Conservation (phyloP, 768 basidiomycete genomes). For the Boletellus emodensis region DNA sequence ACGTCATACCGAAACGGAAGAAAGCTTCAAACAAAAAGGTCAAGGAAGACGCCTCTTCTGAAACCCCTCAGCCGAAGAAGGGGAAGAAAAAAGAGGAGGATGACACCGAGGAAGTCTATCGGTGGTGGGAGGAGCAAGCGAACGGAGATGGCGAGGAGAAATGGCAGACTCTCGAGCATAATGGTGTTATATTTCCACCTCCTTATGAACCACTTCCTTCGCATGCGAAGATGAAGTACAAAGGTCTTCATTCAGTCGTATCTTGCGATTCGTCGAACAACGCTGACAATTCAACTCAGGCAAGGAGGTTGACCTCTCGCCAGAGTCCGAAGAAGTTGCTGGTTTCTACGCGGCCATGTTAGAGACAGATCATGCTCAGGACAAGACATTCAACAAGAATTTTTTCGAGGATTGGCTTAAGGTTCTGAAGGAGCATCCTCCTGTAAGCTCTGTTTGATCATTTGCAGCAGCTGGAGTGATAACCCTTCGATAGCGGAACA, state of each 20-base stretch:
- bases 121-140: slow-evolving; percentile 82
- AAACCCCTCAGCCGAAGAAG: slow-evolving; percentile 46
- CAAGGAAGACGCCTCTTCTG: slow-evolving; percentile 42
- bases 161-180: slow-evolving; percentile 95
- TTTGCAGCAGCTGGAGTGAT: slow-evolving; percentile 5
- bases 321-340: slow-evolving; percentile 92
- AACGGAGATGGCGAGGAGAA: slow-evolving; percentile 77
- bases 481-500: slow-evolving; percentile 50
- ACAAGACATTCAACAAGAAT: slow-evolving; percentile 85
- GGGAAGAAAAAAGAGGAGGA: slow-evolving; percentile 59
- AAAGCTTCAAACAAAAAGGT: slow-evolving; percentile 51
- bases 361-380: slow-evolving; percentile 88
- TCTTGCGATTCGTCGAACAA: slow-evolving; percentile 6
- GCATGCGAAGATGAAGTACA: slow-evolving; percentile 90
- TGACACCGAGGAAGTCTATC: slow-evolving; percentile 62
- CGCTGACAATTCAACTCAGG: slow-evolving; percentile 45
- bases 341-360: slow-evolving; percentile 92
- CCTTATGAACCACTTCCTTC: slow-evolving; percentile 84
- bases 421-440: slow-evolving; percentile 75
- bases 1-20: slow-evolving; percentile 40
- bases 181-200: slow-evolving; percentile 93
- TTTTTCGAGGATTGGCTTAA: slow-evolving; percentile 90
- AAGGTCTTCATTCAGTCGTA: slow-evolving; percentile 53
- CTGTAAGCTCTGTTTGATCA: slow-evolving; percentile 50
- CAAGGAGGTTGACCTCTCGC: slow-evolving; percentile 70